Evolutionary conservation across 352 stramenopile species (phyloP), one percentile per base, ranked within the genome.

Genomic region (Globisporangium recalcitrans): DNA sequence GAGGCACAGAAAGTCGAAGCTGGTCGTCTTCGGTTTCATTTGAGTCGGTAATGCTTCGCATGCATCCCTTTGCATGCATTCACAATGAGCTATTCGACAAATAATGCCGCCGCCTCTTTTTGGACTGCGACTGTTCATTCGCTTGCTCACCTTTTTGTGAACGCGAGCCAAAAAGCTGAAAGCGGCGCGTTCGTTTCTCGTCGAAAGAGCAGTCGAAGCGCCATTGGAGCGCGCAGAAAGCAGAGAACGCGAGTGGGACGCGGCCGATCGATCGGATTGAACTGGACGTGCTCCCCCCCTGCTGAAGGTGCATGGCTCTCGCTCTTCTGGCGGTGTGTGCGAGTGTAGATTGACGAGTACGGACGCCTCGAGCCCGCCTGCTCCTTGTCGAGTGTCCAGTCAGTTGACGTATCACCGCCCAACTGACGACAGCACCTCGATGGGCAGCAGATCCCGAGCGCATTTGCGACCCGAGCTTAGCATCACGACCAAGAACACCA

Each of bases 111-210:
- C n/a, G n/a, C n/a, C 38, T 46, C 11, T 46, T 46, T 46, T 5
- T 5, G 11, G 11, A 46, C 13, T n/a, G 38, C 38, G 38, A 16
- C 38, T 13, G 38, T n/a, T 46, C 38, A 13, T 4, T 46, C 16
- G 40, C 19, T 48, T 14, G 36, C 13, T 42, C 36, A 7, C 14
- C 14, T 42, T 19, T n/a, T 42, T 42, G n/a, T 42, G 36, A 42
- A 42, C n/a, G 13, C 36, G 14, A 44, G 36, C 36, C 36, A n/a
- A 49, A 2, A 24, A 13, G 9, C 13, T 44, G 42, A 14, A 49
- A 49, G 42, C 42, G 42, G 19, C 42, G 42, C 42, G 42, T 49
- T 49, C 42, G 42, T 49, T 49, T 49, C 42, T 49, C 14, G 14
- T 44, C 19, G 19, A n/a, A 44, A 44, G 14, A 44, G 36, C n/a